phyloP scores from a whole-genome alignment of 805 yeast genomes.

The Starmerella ratchasimensis region DNA sequence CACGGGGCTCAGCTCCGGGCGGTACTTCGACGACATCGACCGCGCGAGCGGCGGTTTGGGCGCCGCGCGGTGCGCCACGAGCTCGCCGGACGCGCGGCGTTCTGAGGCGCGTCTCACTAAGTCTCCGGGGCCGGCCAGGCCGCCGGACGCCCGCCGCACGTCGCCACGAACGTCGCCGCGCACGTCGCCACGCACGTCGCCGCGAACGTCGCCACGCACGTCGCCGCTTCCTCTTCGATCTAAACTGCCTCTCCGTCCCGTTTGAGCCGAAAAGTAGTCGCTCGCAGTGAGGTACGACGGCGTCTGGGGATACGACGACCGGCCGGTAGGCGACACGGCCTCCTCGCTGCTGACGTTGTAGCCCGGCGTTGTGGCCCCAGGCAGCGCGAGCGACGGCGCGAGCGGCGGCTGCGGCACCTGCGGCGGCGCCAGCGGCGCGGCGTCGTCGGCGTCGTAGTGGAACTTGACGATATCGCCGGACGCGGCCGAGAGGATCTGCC shows the following conservation, averaged over 20 bases:
- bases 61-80: slow-evolving; percentile 52
- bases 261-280: slow-evolving; percentile 17
- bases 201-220: too few species aligned
- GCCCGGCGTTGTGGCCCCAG: slow-evolving; percentile 3
- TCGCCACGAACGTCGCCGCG: too few species aligned
- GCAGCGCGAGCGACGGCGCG: background rate
- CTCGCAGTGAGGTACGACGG: slow-evolving; percentile 49
- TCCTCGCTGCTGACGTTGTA: slow-evolving; percentile 16
- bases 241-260: background rate
- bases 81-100: slow-evolving; percentile 20
- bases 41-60: slow-evolving; percentile 31
- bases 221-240: background rate
- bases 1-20: slow-evolving; percentile 22
- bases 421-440: slow-evolving; percentile 12
- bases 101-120: background rate
- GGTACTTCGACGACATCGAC: slow-evolving; percentile 19
- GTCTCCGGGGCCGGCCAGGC: too few species aligned
- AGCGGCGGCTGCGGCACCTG: background rate
- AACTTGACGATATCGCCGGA: slow-evolving; percentile 23
- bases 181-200: too few species aligned
- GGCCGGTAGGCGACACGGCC: slow-evolving; percentile 11
- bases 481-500: slow-evolving; percentile 20
- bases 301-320: slow-evolving; percentile 40
- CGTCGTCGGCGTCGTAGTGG: slow-evolving; percentile 11
- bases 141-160: too few species aligned